phyloP scores from a whole-genome alignment of 176 grass and related monocot genomes.

The Oryza officinalis region DNA sequence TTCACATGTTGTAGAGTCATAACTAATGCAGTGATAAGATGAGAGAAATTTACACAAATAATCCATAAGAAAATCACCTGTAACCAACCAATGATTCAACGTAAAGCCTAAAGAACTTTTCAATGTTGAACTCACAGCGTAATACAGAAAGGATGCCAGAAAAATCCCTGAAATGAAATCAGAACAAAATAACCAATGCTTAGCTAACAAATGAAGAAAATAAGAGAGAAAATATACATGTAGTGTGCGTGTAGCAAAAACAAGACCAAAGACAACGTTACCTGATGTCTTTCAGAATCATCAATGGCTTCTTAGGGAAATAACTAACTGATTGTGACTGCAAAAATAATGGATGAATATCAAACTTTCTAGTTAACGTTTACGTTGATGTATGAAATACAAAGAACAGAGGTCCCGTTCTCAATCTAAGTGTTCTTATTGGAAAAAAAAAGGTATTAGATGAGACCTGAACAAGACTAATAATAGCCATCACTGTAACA shows the following conservation, averaged over 20 bases:
- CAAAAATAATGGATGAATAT: conserved; percentile 37
- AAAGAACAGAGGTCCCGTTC: conserved; percentile 3
- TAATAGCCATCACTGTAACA: conserved; percentile 82
- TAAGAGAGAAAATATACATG: conserved; percentile 4
- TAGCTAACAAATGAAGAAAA: neutral
- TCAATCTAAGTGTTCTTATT: neutral
- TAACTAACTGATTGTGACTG: conserved; percentile 74
- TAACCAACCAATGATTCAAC: conserved; percentile 71
- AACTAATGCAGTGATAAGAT: conserved; percentile 16
- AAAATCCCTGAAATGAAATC: conserved; percentile 70
- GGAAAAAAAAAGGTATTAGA: conserved; percentile 12
- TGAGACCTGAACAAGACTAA: conserved; percentile 85
- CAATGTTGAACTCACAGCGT: conserved; percentile 75
- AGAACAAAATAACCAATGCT: conserved; percentile 5
- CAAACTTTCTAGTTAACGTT: conserved; percentile 14
- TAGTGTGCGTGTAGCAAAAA: neutral
- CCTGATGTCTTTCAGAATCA: conserved; percentile 79
- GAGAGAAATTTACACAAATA: conserved; percentile 20
- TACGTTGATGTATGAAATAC: neutral
- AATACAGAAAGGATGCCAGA: conserved; percentile 71
- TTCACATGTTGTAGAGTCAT: conserved; percentile 31
- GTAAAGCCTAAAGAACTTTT: conserved; percentile 78
- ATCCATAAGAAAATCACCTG: conserved; percentile 56
- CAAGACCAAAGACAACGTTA: conserved; percentile 31
- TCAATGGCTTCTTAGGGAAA: conserved; percentile 75